Base-by-base conservation (phyloP, 495 filamentous ascomycete genomes). In the Tirmania nivea region DNA sequence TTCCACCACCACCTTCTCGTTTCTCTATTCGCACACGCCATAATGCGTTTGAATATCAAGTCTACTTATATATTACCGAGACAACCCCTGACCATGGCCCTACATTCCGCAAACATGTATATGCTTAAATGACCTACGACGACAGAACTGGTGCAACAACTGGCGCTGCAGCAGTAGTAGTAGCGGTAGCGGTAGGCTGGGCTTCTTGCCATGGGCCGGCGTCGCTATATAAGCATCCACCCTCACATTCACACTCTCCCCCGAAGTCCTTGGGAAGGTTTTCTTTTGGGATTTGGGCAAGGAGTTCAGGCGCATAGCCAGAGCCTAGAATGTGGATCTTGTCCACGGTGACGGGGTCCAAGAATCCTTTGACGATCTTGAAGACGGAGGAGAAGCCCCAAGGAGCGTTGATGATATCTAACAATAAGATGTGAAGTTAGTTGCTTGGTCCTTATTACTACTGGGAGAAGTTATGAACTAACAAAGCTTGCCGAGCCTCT, bases 341-440 rank as follows among this genome's bases (percentile, higher is more conserved):
- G 56, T 78, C 71, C 35, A 94, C 62, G 21, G 90, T 97, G 60
- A 96, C 86, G 51, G 90, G 90, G 71, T 97, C 90, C 50, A 97
- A 73, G 75, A 92, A 95, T 20, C 75, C 73, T 73, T 92, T 93
- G 65, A 97, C 74, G 51, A 92, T 72, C 64, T 68, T 77, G 73
- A 90, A 97, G 51, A 82, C 84, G 57, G 70, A 70, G 59, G 78
- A 78, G 74, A 93, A 94, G 25, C 86, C 86, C 86, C 87, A 94
- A 34, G 87, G 89, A 16, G 89, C 84, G 71, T 97, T 97, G 78
- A 96, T 95, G 54, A 97, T 69, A 72, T 94, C 96, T 56, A 96
- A 71, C 8, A 14, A 45, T 8, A 8, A 45, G 14, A 16, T 21
- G 19, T 34, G 31, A 34, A 25, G 50, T 14, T 16, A 31, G 25